Evolutionary conservation across 352 stramenopile genomes (phyloP), one percentile per base, ranked within the genome.

Genomic region (Blastocystis sp.): DNA sequence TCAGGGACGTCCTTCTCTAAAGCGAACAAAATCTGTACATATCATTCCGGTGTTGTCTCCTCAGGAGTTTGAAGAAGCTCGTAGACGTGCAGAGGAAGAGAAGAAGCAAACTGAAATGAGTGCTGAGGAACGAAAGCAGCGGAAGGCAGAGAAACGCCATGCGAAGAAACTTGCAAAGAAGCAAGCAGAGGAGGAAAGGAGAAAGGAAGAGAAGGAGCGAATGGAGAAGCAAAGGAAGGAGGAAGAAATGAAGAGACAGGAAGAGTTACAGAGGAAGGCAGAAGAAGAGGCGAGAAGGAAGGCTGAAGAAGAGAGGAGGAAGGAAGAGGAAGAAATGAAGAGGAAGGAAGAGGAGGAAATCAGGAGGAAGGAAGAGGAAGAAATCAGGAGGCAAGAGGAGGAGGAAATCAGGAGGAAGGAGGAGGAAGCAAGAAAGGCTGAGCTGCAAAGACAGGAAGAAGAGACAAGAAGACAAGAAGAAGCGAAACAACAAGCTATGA

Each of bases 21-120:
- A 83, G 19, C 46, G 71, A 32, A 37, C 19, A 7, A 83, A 83
- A 42, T 83, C 71, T 7, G 71, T 83, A 2, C 71, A 83, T 43
- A 16, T 63, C 16, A 65, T 83, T 21, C 71, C 42, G 1, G 71
- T 83, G 21, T 42, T 83, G 32, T 83, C 71, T 83, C 71, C 71
- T 39, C 51, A 83, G 51, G 71, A 83, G 51, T 83, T 83, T 27
- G 71, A 63, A 19, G 43, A 77, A 37, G 49, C 51, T 14, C 71
- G 51, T 14, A 14, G 51, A 37, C 43, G 35, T 27, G 32, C 21
- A 43, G 54, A 61, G 12, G 49, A n/a, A 12, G 71, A 83, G n/a
- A 16, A 11, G 1, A 61, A 80, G 42, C 27, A 32, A 56, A 83
- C 19, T 9, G 51, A 51, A 37, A 16, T 32, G 29, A 52, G 16